phyloP scores from a whole-genome alignment of 441 rosid genomes.

The Populus hybrid region DNA sequence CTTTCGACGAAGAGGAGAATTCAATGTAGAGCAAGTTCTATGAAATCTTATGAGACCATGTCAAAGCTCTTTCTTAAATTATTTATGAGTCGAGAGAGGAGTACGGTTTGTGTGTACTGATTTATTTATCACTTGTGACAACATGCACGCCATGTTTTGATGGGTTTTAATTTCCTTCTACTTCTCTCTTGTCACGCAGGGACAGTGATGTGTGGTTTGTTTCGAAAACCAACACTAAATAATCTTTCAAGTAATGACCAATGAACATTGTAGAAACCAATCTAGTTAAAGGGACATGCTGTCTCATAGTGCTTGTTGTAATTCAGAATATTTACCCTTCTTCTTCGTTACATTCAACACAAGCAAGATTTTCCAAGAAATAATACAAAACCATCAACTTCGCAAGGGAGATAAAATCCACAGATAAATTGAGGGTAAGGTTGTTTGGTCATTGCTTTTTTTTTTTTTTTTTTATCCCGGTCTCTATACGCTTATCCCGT shows the following conservation, averaged over 20 bases:
- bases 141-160: not conserved
- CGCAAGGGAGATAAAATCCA: not conserved
- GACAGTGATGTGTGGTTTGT: too few species aligned
- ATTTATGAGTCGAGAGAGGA: too few species aligned
- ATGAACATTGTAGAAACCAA: slow-evolving; percentile 10
- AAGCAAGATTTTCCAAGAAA: not conserved
- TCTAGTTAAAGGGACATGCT: slow-evolving; percentile 9
- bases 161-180: too few species aligned
- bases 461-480: too few species aligned
- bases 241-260: not conserved
- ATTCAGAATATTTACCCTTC: not conserved
- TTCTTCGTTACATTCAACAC: slow-evolving; percentile 12
- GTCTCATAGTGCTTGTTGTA: not conserved
- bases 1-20: slow-evolving; percentile 21
- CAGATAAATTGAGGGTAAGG: too few species aligned
- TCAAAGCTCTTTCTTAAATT: not conserved
- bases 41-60: slow-evolving; percentile 12
- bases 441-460: too few species aligned
- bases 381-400: slow-evolving; percentile 13
- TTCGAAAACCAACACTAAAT: too few species aligned
- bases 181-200: too few species aligned
- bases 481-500: too few species aligned
- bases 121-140: not conserved
- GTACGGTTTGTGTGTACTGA: not conserved
- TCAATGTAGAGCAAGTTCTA: slow-evolving; percentile 9